Evolutionary conservation across 768 basidiomycete genomes (phyloP).

Genomic region (Pulveroboletus frians): DNA sequence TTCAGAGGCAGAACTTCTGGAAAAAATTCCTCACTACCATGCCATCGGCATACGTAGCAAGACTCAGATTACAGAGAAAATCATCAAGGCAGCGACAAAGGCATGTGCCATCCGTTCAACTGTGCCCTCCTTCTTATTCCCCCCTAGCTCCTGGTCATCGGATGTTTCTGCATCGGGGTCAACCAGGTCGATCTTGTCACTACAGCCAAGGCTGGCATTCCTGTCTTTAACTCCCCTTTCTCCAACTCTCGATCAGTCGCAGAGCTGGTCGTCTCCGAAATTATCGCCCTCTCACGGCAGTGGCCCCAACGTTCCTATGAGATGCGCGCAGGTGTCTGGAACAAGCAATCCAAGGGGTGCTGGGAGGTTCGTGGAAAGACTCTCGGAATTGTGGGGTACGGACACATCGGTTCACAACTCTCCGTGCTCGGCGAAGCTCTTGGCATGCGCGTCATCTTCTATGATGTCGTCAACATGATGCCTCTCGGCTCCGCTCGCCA

Average conservation of each 20-base stretch:
- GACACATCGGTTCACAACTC: conserved; percentile 96
- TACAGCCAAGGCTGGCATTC: conserved; percentile 83
- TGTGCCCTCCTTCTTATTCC: neutral
- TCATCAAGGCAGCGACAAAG: conserved; percentile 83
- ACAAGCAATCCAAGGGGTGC: conserved; percentile 97
- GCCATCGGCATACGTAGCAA: conserved; percentile 97
- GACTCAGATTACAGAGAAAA: conserved; percentile 89
- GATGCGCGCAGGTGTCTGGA: conserved; percentile 89
- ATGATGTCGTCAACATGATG: conserved; percentile 96
- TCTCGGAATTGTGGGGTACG: conserved; percentile 95
- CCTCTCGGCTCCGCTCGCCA: conserved; percentile 92
- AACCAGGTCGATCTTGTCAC: conserved; percentile 92
- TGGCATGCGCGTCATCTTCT: conserved; percentile 92
- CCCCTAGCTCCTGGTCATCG: conserved; percentile 83
- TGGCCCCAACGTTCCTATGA: conserved; percentile 85
- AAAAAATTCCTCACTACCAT: conserved; percentile 79
- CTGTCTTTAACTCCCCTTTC: conserved; percentile 99
- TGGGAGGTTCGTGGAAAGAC: conserved; percentile 99
- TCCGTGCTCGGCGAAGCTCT: conserved; percentile 96
- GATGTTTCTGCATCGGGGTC: conserved; percentile 99
- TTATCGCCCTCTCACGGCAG: conserved; percentile 92
- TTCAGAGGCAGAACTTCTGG: conserved; percentile 89
- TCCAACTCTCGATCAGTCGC: conserved; percentile 99
- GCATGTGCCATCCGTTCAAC: conserved; percentile 36
- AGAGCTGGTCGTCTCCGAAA: conserved; percentile 92